Base-by-base conservation (phyloP, 2,329 filamentous ascomycete species). In the Hypoxylon sp. region DNA sequence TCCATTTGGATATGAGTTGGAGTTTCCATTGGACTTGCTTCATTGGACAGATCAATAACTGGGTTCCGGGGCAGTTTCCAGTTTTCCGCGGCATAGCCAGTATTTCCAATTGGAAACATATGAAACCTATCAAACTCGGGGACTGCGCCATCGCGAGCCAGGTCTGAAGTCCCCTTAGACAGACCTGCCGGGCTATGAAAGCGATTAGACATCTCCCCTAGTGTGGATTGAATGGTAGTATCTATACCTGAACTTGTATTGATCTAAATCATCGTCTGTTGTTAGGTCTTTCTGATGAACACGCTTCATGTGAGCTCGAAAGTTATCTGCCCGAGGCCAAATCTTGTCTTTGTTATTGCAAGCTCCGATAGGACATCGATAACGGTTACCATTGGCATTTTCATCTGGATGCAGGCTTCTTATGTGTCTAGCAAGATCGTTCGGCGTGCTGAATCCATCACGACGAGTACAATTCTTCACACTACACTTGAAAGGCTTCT, bases 321-420 rank as follows among this genome's bases (percentile, higher is more conserved):
- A 97, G 75, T 98, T 98, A 79, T 98, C 94, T 55, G 90, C 83
- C 22, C 94, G 88, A 0, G 92, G 91, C 93, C 93, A 97, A 37
- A 85, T 81, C 77, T 97, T 97, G 1, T 82, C 82, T 68, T 84
- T 90, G 24, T 83, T 86, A 24, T 81, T 83, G 74, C 91, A 94
- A 14, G 81, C 74, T 5, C 80, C 79, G 5, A 87, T 81, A 55
- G 83, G 84, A 76, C 92, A 96, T 62, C 84, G 85, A 70, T 86
- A 93, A 42, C 83, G 83, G 66, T 85, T 85, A 48, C 81, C 83
- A 0, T 80, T 81, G 8, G 84, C 84, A 1, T 82, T 65, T 79
- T 81, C 42, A 73, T 82, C 74, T 2, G 79, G 80, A 77, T 97
- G 94, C 5, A 92, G 89, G 66, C 90, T 92, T 75, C 88, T 89